phyloP scores from a whole-genome alignment of 2,329 filamentous ascomycete genomes.

The Scytalidium sp. region DNA sequence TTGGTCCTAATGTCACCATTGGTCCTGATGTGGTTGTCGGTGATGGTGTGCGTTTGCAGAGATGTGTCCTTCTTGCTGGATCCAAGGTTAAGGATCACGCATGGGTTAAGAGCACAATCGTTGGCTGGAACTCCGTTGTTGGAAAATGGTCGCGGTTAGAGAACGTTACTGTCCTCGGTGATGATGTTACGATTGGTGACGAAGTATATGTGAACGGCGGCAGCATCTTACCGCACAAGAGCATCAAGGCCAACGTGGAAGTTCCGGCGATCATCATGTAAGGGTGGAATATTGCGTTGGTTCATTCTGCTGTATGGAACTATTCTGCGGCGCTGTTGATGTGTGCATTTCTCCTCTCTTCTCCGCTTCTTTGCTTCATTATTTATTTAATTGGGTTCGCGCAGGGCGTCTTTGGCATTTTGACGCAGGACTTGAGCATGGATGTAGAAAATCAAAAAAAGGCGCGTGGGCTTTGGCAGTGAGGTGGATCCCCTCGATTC shows the following conservation, averaged over 20 bases:
- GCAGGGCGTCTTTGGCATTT: neutral
- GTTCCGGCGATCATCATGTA: conserved; percentile 68
- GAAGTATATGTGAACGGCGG: conserved; percentile 99
- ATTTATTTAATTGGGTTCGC: neutral
- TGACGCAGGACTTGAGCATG: neutral
- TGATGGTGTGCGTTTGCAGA: conserved; percentile 90
- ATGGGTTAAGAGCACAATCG: conserved; percentile 98
- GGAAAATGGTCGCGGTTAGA: conserved; percentile 95
- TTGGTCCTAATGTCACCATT: conserved; percentile 95
- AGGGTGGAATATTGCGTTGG: conserved; percentile 15
- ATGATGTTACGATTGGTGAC: conserved; percentile 96
- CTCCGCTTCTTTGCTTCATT: neutral
- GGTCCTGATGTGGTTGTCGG: conserved; percentile 89
- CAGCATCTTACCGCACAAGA: conserved; percentile 95
- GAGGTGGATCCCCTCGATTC: neutral
- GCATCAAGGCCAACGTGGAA: conserved; percentile 97
- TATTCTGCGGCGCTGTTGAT: neutral
- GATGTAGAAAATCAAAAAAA: neutral
- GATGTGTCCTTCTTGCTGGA: conserved; percentile 83
- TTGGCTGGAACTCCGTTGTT: conserved; percentile 96
- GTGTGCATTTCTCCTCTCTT: neutral
- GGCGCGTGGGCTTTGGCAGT: neutral
- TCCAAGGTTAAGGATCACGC: conserved; percentile 98
- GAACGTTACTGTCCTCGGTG: conserved; percentile 96
- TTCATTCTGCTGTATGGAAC: neutral